These are phyloP conservation scores for Aspergillus glaucus DNA, from an alignment of 2,329 filamentous ascomycete genomes.

Conservation along the genomic window DNA sequence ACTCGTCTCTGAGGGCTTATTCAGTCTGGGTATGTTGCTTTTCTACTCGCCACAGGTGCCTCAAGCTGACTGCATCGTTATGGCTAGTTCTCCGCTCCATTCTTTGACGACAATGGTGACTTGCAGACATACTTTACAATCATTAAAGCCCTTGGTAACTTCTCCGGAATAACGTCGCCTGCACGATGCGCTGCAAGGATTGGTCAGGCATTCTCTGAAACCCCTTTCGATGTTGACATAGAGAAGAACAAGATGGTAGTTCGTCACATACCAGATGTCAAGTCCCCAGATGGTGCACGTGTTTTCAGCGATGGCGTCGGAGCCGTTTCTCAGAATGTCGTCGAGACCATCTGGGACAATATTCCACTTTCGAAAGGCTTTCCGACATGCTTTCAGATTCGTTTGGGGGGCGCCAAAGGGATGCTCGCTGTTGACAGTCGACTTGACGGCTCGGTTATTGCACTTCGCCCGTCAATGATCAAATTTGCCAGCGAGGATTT, in stretches of 20 bases:
- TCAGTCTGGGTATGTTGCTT: slow-evolving; percentile 52
- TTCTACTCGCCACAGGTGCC: neutral
- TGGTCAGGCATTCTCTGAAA: slow-evolving; percentile 67
- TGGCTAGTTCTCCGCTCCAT: slow-evolving; percentile 41
- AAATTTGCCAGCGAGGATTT: slow-evolving; percentile 64
- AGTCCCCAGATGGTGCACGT: slow-evolving; percentile 36
- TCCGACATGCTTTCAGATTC: slow-evolving; percentile 68
- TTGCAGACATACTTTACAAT: slow-evolving; percentile 33
- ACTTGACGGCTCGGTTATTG: slow-evolving; percentile 53
- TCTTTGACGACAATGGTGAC: slow-evolving; percentile 27
- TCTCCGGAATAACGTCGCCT: slow-evolving; percentile 45
- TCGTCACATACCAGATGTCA: slow-evolving; percentile 19
- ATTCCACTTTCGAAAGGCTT: slow-evolving; percentile 43
- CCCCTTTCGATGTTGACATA: slow-evolving; percentile 55
- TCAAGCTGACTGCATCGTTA: neutral
- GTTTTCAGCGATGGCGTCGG: slow-evolving; percentile 77
- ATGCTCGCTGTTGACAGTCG: slow-evolving; percentile 65
- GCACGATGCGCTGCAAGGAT: slow-evolving; percentile 55
- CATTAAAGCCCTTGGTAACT: slow-evolving; percentile 45
- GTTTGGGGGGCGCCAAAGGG: slow-evolving; percentile 68
- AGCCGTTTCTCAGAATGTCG: slow-evolving; percentile 57
- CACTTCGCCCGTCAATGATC: slow-evolving; percentile 67
- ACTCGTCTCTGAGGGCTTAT: slow-evolving; percentile 68
- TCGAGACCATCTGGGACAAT: slow-evolving; percentile 52
- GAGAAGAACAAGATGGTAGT: slow-evolving; percentile 12